Base-by-base conservation (phyloP, 2,329 filamentous ascomycete genomes). In the Penicillium polonicum region DNA sequence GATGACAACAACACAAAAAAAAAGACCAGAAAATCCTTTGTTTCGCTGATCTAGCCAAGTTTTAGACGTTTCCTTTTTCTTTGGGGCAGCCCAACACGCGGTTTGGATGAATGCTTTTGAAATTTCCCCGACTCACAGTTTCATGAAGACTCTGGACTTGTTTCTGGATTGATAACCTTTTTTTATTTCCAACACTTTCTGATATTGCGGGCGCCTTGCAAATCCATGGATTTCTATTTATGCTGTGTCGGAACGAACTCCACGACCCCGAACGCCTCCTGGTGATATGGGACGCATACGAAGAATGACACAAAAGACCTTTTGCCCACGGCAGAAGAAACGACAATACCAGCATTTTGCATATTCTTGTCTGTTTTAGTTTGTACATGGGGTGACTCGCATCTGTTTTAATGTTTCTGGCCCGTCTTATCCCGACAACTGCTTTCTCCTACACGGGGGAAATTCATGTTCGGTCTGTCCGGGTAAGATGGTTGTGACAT, bases 61-160 rank as follows among this genome's bases (percentile, higher is more conserved):
- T 73, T 74, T 75, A 75, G 72, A 75, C 70, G 65, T 72, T 72
- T 70, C 68, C 68, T 72, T 69, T 66, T 69, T 70, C n/a, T 70
- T 73, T 27, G 42, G 74, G 72, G 72, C 72, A 73, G 71, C 73
- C 73, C 72, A 72, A 62, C 63, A 66, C 65, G 66, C 66, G 65
- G 63, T 72, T 71, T 66, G 64, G 66, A 71, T 64, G 65, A 65
- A 43, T 56, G 63, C 59, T 62, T 63, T 64, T 48, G 33, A 39
- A 31, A 23, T 46, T 53, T 25, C 29, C 50, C 48, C 35, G 42
- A 55, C 56, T 56, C 46, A 51, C 49, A 52, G 54, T 55, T 49
- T 51, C 49, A 54, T 42, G 39, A 59, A 50, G 56, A 55, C 57
- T 55, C 51, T 62, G 59, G 60, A 57, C 41, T 57, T 51, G 48